These are phyloP conservation scores for Ceratobasidium sp. DNA, from an alignment of 1,284 basidiomycete species.

Conservation along the genomic window DNA sequence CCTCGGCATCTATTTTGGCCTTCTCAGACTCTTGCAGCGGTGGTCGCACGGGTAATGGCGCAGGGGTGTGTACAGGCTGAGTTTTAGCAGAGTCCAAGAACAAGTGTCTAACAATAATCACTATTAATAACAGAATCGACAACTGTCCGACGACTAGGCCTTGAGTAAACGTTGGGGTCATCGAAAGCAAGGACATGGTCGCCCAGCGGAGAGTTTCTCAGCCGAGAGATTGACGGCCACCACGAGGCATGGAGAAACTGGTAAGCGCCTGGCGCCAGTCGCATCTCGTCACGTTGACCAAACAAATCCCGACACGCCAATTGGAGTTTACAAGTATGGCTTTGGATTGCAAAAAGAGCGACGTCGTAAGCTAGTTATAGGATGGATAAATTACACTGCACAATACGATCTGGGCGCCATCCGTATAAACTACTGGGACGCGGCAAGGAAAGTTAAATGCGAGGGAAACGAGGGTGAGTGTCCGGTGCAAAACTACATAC, in stretches of 20 bases:
- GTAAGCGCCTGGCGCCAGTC: not conserved
- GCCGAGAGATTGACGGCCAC: not conserved
- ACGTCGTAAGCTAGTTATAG: constrained; percentile 5
- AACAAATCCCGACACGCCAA: constrained; percentile 30
- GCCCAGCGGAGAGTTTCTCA: not conserved
- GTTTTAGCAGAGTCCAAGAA: constrained; percentile 66
- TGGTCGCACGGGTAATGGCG: constrained; percentile 64
- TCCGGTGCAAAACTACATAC: constrained; percentile 2
- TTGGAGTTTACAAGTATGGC: not conserved
- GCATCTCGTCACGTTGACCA: not conserved
- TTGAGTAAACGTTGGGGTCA: constrained; percentile 82
- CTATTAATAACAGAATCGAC: constrained; percentile 71
- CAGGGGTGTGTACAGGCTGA: constrained; percentile 57
- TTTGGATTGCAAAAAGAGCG: not conserved
- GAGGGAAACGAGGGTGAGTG: constrained; percentile 15
- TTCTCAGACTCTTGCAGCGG: constrained; percentile 53
- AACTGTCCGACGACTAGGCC: constrained; percentile 79
- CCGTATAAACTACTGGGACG: too few relatives aligned
- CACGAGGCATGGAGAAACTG: not conserved
- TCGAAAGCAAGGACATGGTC: constrained; percentile 62
- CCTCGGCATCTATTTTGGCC: constrained; percentile 12
- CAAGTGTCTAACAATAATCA: constrained; percentile 76
- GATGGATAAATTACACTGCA: constrained; percentile 32
- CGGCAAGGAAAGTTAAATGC: not conserved
- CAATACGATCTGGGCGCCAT: not conserved